phyloP scores from a whole-genome alignment of 2,329 filamentous ascomycete genomes.

The Dactylonectria macrodidyma region DNA sequence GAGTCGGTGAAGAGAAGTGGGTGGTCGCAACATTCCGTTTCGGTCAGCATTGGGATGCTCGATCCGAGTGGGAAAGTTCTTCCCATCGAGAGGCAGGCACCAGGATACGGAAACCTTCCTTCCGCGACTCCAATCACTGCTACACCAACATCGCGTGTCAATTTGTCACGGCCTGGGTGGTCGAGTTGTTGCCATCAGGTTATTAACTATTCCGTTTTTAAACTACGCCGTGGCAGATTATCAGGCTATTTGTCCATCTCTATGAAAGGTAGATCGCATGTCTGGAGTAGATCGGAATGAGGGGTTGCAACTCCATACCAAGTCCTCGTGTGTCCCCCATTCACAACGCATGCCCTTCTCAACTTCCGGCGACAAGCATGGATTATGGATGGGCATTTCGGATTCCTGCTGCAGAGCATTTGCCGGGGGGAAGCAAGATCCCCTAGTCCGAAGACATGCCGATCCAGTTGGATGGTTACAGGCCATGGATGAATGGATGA shows the following conservation, averaged over 20 bases:
- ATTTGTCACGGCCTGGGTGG: slow-evolving; percentile 20
- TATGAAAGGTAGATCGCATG: slow-evolving; percentile 37
- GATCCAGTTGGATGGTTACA: slow-evolving; percentile 32
- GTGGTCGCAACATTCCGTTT: slow-evolving; percentile 20
- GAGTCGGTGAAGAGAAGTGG: slow-evolving; percentile 31
- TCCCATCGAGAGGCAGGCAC: slow-evolving; percentile 7
- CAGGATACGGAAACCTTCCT: slow-evolving; percentile 26
- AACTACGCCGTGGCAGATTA: background rate
- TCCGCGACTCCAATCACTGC: slow-evolving; percentile 21
- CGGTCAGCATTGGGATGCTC: slow-evolving; percentile 21
- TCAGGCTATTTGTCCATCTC: background rate
- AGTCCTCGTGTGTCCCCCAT: slow-evolving; percentile 24
- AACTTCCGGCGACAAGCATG: slow-evolving; percentile 13
- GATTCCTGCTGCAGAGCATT: slow-evolving; percentile 30
- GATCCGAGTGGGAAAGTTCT: slow-evolving; percentile 3
- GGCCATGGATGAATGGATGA: slow-evolving; percentile 22
- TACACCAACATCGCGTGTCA: slow-evolving; percentile 16
- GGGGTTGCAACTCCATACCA: slow-evolving; percentile 27
- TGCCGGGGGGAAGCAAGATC: slow-evolving; percentile 37
- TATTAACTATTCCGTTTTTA: background rate
- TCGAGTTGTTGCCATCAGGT: slow-evolving; percentile 6
- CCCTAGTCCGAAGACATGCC: slow-evolving; percentile 37
- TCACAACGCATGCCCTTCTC: slow-evolving; percentile 11
- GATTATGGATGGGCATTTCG: slow-evolving; percentile 37
- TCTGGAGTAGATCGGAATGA: slow-evolving; percentile 39